A percentile compares a stretch with the other conserved stretches of the same genome.
phyloP scores from a whole-genome alignment of 768 basidiomycete genomes.

The Imleria badia region DNA sequence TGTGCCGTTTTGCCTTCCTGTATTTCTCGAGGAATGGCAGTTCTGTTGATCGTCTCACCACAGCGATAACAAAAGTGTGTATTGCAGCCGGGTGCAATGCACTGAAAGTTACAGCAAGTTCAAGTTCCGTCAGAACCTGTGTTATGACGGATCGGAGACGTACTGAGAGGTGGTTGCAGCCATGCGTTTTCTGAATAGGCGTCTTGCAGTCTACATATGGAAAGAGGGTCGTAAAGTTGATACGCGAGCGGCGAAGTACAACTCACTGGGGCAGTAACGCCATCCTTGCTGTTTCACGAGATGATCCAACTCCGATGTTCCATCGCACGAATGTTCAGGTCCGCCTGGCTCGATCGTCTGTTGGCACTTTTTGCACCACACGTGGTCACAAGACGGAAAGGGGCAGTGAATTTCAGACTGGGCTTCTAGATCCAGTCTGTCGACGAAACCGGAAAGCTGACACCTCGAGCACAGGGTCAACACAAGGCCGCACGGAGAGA shows the following conservation, averaged over 20 bases:
- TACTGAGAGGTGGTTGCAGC: slow-evolving; percentile 62
- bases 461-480: slow-evolving; percentile 40
- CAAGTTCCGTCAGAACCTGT: background rate
- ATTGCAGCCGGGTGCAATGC: slow-evolving; percentile 56
- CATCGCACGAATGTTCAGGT: slow-evolving; percentile 58
- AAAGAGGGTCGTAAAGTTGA: background rate
- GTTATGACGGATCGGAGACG: slow-evolving; percentile 16
- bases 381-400: slow-evolving; percentile 43
- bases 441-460: slow-evolving; percentile 48
- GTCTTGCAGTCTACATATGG: slow-evolving; percentile 41
- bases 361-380: slow-evolving; percentile 63
- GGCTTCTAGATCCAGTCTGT: slow-evolving; percentile 44
- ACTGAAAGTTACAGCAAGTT: slow-evolving; percentile 33
- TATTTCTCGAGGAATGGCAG: slow-evolving; percentile 36
- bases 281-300: slow-evolving; percentile 55
- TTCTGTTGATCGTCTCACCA: slow-evolving; percentile 44
- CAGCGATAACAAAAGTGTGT: slow-evolving; percentile 57
- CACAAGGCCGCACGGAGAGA: background rate
- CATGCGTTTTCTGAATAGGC: slow-evolving; percentile 49
- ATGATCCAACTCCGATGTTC: slow-evolving; percentile 49
- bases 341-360: slow-evolving; percentile 36
- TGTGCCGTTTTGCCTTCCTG: slow-evolving; percentile 32
- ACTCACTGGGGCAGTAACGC: slow-evolving; percentile 60
- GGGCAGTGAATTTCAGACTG: slow-evolving; percentile 49
- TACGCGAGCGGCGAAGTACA: background rate